phyloP scores from a whole-genome alignment of 345 rosid genomes.

The Camelina hispida region DNA sequence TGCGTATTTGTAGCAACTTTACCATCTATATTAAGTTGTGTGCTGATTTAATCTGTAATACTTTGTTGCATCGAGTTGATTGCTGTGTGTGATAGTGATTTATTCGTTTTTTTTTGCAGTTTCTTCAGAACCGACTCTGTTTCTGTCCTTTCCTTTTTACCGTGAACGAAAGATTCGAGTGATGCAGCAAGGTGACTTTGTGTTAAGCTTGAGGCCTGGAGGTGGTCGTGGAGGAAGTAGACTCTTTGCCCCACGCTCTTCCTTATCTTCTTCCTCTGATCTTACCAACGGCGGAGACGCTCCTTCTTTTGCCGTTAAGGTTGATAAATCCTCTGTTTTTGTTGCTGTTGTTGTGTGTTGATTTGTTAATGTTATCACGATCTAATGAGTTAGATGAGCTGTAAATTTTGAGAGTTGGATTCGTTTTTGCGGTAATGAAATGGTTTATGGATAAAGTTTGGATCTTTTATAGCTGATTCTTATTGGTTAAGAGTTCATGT shows the following conservation, averaged over 20 bases:
- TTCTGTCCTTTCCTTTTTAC: not conserved
- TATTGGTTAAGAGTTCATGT: not conserved
- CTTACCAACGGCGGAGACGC: constrained; percentile 22
- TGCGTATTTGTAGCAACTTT: not conserved
- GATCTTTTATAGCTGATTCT: constrained; percentile 21
- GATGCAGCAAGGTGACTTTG: constrained; percentile 41
- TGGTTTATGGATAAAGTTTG: constrained; percentile 21
- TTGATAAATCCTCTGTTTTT: not conserved
- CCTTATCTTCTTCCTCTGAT: constrained; percentile 35
- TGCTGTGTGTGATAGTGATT: constrained; percentile 1
- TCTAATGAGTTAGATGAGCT: constrained; percentile 2
- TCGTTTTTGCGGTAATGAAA: constrained; percentile 11
- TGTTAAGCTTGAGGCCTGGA: constrained; percentile 48
- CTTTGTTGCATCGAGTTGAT: no score
- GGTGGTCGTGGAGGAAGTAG: constrained; percentile 46
- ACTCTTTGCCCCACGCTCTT: constrained; percentile 33
- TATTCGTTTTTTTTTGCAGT: not conserved
- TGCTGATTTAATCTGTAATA: not conserved
- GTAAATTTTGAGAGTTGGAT: not conserved
- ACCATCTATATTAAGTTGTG: not conserved
- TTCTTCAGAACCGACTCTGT: not conserved
- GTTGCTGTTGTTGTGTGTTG: not conserved
- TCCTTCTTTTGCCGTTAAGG: constrained; percentile 44
- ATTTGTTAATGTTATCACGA: not conserved
- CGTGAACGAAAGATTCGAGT: constrained; percentile 15